Conservation (phyloP, 202 grass and related monocot genomes). For the Panicum virgatum region DNA sequence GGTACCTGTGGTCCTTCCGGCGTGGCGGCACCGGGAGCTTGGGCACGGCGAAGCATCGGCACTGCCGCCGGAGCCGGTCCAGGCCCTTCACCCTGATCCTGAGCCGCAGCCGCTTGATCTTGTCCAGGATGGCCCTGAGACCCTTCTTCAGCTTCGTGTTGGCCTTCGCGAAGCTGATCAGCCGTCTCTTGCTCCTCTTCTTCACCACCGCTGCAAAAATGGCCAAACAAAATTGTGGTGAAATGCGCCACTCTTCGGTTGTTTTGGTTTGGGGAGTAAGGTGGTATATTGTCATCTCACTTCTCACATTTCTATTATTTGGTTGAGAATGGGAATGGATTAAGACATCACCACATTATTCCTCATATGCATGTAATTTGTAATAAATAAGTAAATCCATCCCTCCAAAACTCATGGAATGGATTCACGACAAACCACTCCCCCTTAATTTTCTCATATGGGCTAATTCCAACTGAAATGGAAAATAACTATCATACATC, state of each 20-base stretch:
- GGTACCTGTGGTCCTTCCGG: constrained; percentile 30
- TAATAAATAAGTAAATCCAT: too few species aligned
- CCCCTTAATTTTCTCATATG: too few species aligned
- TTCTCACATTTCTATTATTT: too few species aligned
- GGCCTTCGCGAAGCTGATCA: constrained; percentile 46
- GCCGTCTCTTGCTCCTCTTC: constrained; percentile 49
- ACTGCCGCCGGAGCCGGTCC: constrained; percentile 45
- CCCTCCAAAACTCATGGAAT: too few species aligned
- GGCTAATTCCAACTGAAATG: too few species aligned
- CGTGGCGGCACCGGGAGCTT: constrained; percentile 44
- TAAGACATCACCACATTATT: too few species aligned
- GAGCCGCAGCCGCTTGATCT: constrained; percentile 58
- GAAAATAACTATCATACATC: too few species aligned
- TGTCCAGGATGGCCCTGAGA: constrained; percentile 46
- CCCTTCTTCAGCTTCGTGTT: constrained; percentile 48
- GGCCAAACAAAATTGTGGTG: neutral
- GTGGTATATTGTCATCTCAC: too few species aligned
- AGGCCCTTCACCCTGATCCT: constrained; percentile 62
- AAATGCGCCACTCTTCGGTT: neutral
- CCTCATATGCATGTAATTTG: too few species aligned
- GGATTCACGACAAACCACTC: too few species aligned
- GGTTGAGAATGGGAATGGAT: too few species aligned
- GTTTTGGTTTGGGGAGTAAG: too few species aligned
- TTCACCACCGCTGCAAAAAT: constrained; percentile 5
- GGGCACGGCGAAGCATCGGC: constrained; percentile 56